Base-by-base conservation (phyloP, 495 filamentous ascomycete genomes). In the Penicillium malachiteum region DNA sequence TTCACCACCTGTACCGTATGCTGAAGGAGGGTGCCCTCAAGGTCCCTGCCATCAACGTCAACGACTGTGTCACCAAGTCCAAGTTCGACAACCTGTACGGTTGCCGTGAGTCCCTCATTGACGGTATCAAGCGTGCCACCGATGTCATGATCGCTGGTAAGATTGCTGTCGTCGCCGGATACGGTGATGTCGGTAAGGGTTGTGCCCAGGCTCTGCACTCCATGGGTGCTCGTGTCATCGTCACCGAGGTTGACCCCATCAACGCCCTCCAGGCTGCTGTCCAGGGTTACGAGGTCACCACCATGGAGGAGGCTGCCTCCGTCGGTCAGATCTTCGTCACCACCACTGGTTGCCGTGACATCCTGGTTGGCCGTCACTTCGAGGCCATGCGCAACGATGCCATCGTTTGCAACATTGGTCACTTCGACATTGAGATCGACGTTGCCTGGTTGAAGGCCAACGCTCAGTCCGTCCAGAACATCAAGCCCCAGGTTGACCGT, bases 41-140 rank as follows among this genome's bases (percentile, higher is more conserved):
- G 48, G 89, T 96, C 58, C 94, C 94, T 55, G 85, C 95, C 72
- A 92, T 98, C 86, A 98, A 98, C 78, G 94, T 98, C 81, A 98
- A 98, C 81, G 92, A 97, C 84, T 90, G 89, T 57, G 92, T 97
- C 69, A 96, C 94, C 73, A 97, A 97, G 87, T 96, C 91, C 78
- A 98, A 98, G 83, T 98, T 98, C 75, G 94, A 98, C 85, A 98
- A 98, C 84, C 82, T 97, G 54, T 98, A 97, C 84, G 95, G 95
- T 63, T 98, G 94, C 90, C 87, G 91, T 71, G 94, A 98, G 82
- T 97, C 94, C 55, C 86, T 98, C 69, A 87, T 98, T 60, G 94
- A 98, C 75, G 94, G 94, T 77, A 98, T 98, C 85, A 98, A 97
- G 88, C 93, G 94, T 79, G 94, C 94, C 54, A 98, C 94, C 71